Conservation (phyloP, 352 stramenopile species). For the Phytophthora multivora region DNA sequence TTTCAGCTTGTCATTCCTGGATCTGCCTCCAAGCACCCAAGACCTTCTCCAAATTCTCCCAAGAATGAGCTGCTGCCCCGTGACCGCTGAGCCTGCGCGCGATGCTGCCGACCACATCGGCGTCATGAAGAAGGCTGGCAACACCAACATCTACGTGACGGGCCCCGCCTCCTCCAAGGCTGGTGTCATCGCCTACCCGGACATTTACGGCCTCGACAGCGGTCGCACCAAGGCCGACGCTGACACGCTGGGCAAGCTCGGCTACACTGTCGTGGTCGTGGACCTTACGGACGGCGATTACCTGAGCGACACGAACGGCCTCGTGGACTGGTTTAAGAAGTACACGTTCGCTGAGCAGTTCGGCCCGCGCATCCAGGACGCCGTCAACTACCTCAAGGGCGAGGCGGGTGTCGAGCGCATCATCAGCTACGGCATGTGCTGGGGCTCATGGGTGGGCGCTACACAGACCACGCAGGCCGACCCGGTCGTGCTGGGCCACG, state of each 20-base stretch:
- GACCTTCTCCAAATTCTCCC: neutral
- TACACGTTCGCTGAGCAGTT: conserved; percentile 62
- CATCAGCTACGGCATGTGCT: conserved; percentile 86
- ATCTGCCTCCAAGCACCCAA: conserved; percentile 11
- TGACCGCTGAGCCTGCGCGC: conserved; percentile 62
- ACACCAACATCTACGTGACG: conserved; percentile 76
- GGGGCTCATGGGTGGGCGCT: conserved; percentile 76
- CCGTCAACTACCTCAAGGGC: conserved; percentile 70
- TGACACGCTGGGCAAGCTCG: conserved; percentile 72
- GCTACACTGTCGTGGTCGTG: conserved; percentile 77
- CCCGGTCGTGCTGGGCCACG: conserved; percentile 59
- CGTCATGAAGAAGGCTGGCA: conserved; percentile 68
- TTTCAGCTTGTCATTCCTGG: conserved; percentile 16
- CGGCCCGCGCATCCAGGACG: conserved; percentile 66
- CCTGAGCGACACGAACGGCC: conserved; percentile 39
- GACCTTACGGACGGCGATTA: conserved; percentile 76
- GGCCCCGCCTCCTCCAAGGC: conserved; percentile 66
- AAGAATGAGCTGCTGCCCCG: conserved; percentile 79
- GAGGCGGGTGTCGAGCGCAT: conserved; percentile 64
- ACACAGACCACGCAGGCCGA: conserved; percentile 49
- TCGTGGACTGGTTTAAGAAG: conserved; percentile 71
- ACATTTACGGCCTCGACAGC: conserved; percentile 83
- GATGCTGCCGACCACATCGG: conserved; percentile 49
- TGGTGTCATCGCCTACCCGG: conserved; percentile 71
- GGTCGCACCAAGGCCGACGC: conserved; percentile 81